Conservation (phyloP, 208 protist genomes). For the Sergeia podlipaevii region DNA sequence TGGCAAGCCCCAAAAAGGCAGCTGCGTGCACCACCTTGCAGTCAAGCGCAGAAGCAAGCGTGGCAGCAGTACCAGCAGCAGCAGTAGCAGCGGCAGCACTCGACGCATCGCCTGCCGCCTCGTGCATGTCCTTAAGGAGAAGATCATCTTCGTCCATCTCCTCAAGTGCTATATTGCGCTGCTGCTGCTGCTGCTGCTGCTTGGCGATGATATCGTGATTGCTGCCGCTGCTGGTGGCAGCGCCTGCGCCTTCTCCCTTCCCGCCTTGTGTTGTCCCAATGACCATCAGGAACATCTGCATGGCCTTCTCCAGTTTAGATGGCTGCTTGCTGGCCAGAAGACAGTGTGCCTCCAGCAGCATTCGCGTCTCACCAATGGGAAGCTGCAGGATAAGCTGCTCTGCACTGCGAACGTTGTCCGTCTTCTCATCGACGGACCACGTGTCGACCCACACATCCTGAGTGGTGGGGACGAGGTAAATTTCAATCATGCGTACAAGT, state of each 20-base stretch:
- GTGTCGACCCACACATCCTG: constrained; percentile 79
- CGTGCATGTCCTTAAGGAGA: constrained; percentile 28
- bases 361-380: constrained; percentile 42
- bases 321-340: constrained; percentile 61
- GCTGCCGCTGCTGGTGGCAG: background rate
- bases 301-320: constrained; percentile 59
- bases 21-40: constrained; percentile 40
- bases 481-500: constrained; percentile 91
- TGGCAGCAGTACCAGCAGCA: constrained; percentile 17
- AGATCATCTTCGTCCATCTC: constrained; percentile 45
- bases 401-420: constrained; percentile 76
- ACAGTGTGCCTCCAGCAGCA: constrained; percentile 77
- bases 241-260: constrained; percentile 2
- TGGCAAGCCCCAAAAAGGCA: constrained; percentile 75
- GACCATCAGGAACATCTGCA: constrained; percentile 59
- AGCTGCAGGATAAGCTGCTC: constrained; percentile 84
- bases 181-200: background rate
- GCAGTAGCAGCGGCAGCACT: background rate
- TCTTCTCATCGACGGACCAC: constrained; percentile 30
- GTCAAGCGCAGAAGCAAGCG: constrained; percentile 32
- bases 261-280: constrained; percentile 22
- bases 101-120: constrained; percentile 10
- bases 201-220: background rate
- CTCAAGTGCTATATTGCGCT: background rate
- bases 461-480: constrained; percentile 86